Evolutionary conservation across 2,329 filamentous ascomycete species (phyloP), one percentile per base, ranked within the genome.

Genomic region (Emergomyces pasteurianus): DNA sequence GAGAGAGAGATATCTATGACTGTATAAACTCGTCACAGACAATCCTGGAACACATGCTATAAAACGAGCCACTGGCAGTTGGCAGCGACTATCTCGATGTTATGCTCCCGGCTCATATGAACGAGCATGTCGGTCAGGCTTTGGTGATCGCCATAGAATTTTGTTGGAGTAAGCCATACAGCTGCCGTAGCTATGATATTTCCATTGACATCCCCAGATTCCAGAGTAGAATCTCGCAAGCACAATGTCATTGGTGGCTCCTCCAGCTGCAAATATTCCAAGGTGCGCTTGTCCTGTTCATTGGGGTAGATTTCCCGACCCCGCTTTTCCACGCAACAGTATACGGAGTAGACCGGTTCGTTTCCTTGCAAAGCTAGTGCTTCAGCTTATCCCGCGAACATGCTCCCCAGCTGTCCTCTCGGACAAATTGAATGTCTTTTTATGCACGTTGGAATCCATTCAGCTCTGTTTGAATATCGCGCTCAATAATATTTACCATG

Each of bases 241-340:
- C 0, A 74, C 60, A 3, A 75, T 60, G 3, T 67, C 2, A 64
- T 63, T 0, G 61, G 59, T 0, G 49, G 64, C 0, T 75, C 70
- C 78, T 77, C 80, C 0, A 61, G 42, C 2, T 67, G 42, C 0
- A 79, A 66, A 26, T 63, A 61, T 2, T 68, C 38, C 8, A 52
- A 61, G 2, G 73, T 72, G 1, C 62, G 62, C 1, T 63, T n/a
- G 28, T 73, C 65, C 34, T 71, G 65, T 77, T 79, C 74, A 80
- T 77, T n/a, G 80, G 61, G 0, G 76, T 79, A 0, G 77, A 79
- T 60, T 80, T 7, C 78, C 78, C 14, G 75, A 75, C 21, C 78
- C 78, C 0, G 77, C 72, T 54, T 78, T 80, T 0, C 78, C 78
- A 28, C 70, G 72, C 18, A n/a, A n/a, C n/a, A n/a, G n/a, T n/a